These are phyloP conservation scores for Blastobotrys illinoisensis DNA, from an alignment of 1,139 yeast genomes.

Conservation along the genomic window DNA sequence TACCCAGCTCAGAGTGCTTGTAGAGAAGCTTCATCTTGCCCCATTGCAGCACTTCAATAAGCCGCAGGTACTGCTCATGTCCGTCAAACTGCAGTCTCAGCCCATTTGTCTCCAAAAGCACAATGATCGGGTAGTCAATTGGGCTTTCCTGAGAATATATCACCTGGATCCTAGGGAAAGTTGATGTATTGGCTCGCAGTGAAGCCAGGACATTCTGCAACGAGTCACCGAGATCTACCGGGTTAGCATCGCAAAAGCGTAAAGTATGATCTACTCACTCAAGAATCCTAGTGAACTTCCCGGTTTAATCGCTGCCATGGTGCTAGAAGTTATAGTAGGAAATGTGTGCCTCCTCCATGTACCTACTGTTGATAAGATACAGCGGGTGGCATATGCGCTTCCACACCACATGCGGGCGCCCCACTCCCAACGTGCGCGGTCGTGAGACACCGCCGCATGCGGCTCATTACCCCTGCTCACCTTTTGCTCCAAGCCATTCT, in stretches of 20 bases:
- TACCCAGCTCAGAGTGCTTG: slow-evolving; percentile 26
- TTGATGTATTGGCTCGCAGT: slow-evolving; percentile 20
- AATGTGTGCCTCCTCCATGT: background rate
- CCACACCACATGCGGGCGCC: background rate
- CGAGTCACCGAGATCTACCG: slow-evolving; percentile 23
- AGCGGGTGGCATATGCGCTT: background rate
- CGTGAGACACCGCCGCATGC: background rate
- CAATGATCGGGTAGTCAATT: slow-evolving; percentile 18
- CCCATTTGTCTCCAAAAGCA: slow-evolving; percentile 25
- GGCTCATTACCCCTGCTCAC: background rate
- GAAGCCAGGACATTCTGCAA: slow-evolving; percentile 19
- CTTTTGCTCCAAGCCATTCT: no score
- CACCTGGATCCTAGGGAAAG: slow-evolving; percentile 25
- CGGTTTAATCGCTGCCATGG: slow-evolving; percentile 16
- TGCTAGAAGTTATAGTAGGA: background rate
- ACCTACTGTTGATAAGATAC: background rate
- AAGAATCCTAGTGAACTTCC: slow-evolving; percentile 17
- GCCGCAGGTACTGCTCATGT: slow-evolving; percentile 22
- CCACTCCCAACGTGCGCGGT: background rate
- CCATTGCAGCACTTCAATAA: slow-evolving; percentile 27
- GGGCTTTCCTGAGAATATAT: slow-evolving; percentile 21
- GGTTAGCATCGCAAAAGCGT: slow-evolving; percentile 1
- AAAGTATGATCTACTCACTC: slow-evolving; percentile 9
- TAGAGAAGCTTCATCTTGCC: slow-evolving; percentile 21
- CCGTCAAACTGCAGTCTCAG: slow-evolving; percentile 28